A percentile compares a stretch with the other conserved stretches of the same genome.
Conservation (phyloP, 2,329 filamentous ascomycete genomes). For the Alternaria arborescens region DNA sequence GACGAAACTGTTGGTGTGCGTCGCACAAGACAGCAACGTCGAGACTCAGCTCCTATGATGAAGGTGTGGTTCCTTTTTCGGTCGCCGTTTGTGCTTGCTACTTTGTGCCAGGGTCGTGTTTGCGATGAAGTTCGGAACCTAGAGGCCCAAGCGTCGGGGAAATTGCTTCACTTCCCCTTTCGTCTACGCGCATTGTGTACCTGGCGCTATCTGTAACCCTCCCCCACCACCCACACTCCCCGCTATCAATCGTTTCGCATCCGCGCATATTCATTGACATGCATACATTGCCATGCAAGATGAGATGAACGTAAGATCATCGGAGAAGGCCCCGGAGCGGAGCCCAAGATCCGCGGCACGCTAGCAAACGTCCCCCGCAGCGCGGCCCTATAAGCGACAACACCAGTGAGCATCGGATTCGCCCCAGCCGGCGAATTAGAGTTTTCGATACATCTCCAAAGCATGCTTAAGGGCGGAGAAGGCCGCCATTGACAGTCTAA, state of each 20-base stretch:
- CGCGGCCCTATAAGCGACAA: background rate
- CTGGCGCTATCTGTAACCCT: conserved; percentile 9
- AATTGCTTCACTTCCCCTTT: conserved; percentile 19
- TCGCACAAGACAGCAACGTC: background rate
- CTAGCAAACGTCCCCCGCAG: conserved; percentile 2
- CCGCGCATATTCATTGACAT: conserved; percentile 4
- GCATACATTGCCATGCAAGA: background rate
- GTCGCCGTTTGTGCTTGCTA: background rate
- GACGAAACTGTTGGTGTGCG: background rate
- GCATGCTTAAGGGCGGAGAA: conserved; percentile 1
- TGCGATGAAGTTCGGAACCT: background rate
- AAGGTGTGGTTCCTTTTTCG: background rate
- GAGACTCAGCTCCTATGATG: background rate
- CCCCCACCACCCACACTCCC: conserved; percentile 9
- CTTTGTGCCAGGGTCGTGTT: background rate
- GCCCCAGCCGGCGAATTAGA: background rate
- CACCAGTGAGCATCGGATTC: background rate
- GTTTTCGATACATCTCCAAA: conserved; percentile 1
- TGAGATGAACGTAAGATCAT: background rate
- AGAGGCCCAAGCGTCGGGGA: conserved; percentile 17
- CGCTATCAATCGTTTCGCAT: conserved; percentile 5
- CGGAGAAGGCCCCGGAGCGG: background rate
- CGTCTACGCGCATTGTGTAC: conserved; percentile 14
- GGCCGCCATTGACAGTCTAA: background rate
- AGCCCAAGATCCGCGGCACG: background rate